Evolutionary conservation across 495 filamentous ascomycete species (phyloP).

Genomic region (Penicillium desertorum): DNA sequence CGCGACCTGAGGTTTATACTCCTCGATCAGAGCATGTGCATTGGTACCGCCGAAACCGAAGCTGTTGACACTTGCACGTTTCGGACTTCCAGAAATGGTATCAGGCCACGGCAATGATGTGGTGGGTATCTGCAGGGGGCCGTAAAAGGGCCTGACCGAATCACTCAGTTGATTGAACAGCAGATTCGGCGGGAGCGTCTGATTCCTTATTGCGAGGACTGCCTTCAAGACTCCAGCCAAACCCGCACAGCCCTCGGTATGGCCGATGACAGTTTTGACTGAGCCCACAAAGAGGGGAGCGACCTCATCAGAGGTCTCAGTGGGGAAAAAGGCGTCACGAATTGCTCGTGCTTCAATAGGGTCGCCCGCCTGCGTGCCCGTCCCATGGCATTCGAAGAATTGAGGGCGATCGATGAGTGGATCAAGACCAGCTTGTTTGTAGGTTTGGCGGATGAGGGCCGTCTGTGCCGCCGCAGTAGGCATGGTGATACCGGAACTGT

Average conservation of each 20-base stretch:
- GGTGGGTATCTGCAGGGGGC: slow-evolving; percentile 17
- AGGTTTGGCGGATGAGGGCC: slow-evolving; percentile 29
- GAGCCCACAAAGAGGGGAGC: slow-evolving; percentile 43
- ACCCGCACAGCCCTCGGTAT: slow-evolving; percentile 45
- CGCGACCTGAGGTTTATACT: neutral
- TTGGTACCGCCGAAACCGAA: slow-evolving; percentile 1
- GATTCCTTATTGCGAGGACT: slow-evolving; percentile 47
- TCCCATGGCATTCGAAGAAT: slow-evolving; percentile 40
- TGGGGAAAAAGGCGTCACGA: slow-evolving; percentile 11
- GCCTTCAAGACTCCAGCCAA: slow-evolving; percentile 32
- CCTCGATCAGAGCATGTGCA: too few relatives aligned
- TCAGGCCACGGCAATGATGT: slow-evolving; percentile 19
- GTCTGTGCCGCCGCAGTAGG: slow-evolving; percentile 31
- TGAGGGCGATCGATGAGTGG: slow-evolving; percentile 24
- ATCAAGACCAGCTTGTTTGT: slow-evolving; percentile 33
- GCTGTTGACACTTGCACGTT: slow-evolving; percentile 22
- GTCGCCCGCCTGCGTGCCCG: slow-evolving; percentile 39
- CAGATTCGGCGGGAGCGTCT: slow-evolving; percentile 54
- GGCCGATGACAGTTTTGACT: slow-evolving; percentile 59
- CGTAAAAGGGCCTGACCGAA: slow-evolving; percentile 15
- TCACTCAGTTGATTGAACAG: slow-evolving; percentile 30
- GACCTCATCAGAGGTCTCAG: neutral
- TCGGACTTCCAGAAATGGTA: neutral
- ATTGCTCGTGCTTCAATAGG: slow-evolving; percentile 32
- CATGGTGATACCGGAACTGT: slow-evolving; percentile 29